phyloP scores from a whole-genome alignment of 768 basidiomycete species.

The Tubosaeta brunneosetosa region DNA sequence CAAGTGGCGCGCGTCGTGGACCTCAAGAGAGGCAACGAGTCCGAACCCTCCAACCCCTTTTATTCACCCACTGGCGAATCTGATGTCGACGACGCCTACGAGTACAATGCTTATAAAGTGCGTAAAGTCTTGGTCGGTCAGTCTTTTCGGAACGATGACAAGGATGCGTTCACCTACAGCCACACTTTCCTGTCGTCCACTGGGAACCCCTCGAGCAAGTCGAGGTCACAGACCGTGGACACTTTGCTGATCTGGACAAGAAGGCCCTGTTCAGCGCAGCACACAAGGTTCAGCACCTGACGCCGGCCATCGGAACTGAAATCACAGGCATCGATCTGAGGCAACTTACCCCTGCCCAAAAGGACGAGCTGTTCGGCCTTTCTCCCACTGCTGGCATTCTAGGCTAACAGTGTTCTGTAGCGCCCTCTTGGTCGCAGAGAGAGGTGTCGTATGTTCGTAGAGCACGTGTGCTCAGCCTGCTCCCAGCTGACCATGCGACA shows the following conservation, averaged over 20 bases:
- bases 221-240: constrained; percentile 60
- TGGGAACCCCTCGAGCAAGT: constrained; percentile 62
- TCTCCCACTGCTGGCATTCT: background rate
- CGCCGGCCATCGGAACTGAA: constrained; percentile 73
- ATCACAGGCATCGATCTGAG: constrained; percentile 68
- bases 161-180: constrained; percentile 35
- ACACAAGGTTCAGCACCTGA: constrained; percentile 61
- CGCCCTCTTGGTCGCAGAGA: constrained; percentile 68
- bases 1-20: constrained; percentile 17
- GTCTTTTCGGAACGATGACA: background rate
- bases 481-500: constrained; percentile 19
- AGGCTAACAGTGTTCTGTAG: constrained; percentile 32
- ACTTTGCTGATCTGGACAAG: constrained; percentile 68
- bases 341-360: constrained; percentile 61
- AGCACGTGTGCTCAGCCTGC: background rate
- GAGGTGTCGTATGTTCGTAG: constrained; percentile 67
- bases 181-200: constrained; percentile 54
- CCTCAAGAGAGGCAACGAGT: constrained; percentile 24
- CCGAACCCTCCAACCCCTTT: constrained; percentile 53
- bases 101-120: constrained; percentile 59
- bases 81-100: constrained; percentile 47
- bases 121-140: background rate
- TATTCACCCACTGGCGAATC: constrained; percentile 58
- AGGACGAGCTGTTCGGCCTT: constrained; percentile 67
- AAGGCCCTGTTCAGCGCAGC: constrained; percentile 60